phyloP scores from a whole-genome alignment of 768 basidiomycete species.

The Lactarius hengduanensis region DNA sequence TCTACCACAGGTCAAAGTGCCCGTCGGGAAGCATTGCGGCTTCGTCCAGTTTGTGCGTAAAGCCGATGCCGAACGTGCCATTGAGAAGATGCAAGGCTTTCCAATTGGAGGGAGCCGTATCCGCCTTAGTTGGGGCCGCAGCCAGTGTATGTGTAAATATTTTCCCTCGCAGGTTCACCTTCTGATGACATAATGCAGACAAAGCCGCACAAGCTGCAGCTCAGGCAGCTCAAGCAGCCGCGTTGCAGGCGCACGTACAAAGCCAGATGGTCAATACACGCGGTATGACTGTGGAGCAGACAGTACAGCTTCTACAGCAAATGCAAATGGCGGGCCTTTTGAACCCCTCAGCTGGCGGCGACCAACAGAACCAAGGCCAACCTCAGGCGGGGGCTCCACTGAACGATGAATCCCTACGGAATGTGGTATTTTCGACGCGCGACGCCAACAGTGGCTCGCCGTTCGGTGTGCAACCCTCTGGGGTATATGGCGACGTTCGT shows the following conservation, averaged over 20 bases:
- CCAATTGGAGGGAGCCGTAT: conserved; percentile 91
- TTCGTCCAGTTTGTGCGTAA: conserved; percentile 95
- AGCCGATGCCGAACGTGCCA: conserved; percentile 87
- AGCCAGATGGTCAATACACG: conserved; percentile 30
- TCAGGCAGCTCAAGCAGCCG: conserved; percentile 66
- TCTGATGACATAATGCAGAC: conserved; percentile 45
- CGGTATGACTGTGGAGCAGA: conserved; percentile 58
- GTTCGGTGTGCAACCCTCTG: conserved; percentile 23
- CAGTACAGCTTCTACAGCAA: conserved; percentile 59
- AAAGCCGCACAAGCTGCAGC: conserved; percentile 91
- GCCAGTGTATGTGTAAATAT: conserved; percentile 66
- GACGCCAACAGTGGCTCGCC: conserved; percentile 20
- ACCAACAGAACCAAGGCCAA: conserved; percentile 30
- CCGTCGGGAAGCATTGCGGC: conserved; percentile 91
- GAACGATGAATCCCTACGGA: conserved; percentile 25
- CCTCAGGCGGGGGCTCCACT: conserved; percentile 25
- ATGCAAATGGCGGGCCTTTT: conserved; percentile 46
- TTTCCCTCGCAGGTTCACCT: conserved; percentile 2
- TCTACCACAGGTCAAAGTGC: conserved; percentile 80
- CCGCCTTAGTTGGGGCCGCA: conserved; percentile 89
- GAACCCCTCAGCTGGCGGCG: conserved; percentile 29
- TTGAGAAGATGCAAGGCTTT: conserved; percentile 97
- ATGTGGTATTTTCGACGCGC: conserved; percentile 21
- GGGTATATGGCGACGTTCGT: conserved; percentile 22
- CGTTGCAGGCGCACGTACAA: conserved; percentile 52